Base-by-base conservation (phyloP, 2,329 filamentous ascomycete species). In the Aspergillus ochraceus region DNA sequence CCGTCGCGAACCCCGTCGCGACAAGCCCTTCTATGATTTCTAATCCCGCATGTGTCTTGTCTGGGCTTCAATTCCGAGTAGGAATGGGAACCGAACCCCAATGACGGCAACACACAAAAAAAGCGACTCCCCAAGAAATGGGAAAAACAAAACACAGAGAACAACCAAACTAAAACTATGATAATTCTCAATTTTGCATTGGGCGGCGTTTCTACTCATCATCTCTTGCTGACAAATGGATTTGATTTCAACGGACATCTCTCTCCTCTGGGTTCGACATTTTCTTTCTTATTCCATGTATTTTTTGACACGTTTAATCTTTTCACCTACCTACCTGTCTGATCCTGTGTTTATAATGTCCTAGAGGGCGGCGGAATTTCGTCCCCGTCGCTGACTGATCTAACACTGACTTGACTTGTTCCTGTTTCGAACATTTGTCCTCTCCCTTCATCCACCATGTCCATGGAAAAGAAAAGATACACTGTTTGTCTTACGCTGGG, bases 171-270 rank as follows among this genome's bases (percentile, higher is more conserved):
- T 9, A n/a, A 55, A 51, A 19, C 42, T 29, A 49, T 14, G 12
- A 26, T 47, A 54, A 42, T 42, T 9, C 57, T 60, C 64, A 58
- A 54, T 36, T 68, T 29, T 60, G 69, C 69, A 71, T 71, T 61
- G 67, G 68, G 60, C 63, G 68, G 69, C 69, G 69, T 71, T 69
- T 53, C 36, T 46, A 29, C 2, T 11, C 11, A 47, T 47, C 45
- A 47, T 29, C 26, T 29, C 26, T 29, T 29, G 26, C 26, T 29
- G 26, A 9, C 26, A 29, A 47, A 47, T 20, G 11, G 17, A 46
- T 46, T 29, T 29, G 8, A 9, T 29, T 29, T 36, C 32, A 36
- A 36, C 32, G 11, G 14, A 36, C 19, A 20, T 47, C 45, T 47
- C 45, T 47, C 45, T 47, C 22, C 45, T 47, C 45, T 14, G 45